These are phyloP conservation scores for Beta vulgaris DNA, from an alignment of 148 eudicot species.

Conservation along the genomic window DNA sequence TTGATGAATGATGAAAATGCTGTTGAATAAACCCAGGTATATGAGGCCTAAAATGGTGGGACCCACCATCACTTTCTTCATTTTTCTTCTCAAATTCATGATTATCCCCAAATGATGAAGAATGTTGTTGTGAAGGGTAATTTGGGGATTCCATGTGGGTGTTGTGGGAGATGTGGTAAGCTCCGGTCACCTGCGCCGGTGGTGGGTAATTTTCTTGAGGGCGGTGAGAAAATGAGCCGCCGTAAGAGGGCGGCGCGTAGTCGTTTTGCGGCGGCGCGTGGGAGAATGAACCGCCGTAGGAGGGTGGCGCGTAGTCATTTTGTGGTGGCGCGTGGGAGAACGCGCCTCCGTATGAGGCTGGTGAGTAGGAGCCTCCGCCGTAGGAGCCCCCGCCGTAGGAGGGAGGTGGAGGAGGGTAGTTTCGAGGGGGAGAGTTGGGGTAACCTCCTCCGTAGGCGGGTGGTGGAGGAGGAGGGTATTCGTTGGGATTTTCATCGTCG, in stretches of 20 bases:
- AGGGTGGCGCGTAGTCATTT: conserved; percentile 19
- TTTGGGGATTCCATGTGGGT: conserved; percentile 17
- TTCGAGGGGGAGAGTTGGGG: not conserved
- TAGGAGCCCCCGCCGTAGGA: not conserved
- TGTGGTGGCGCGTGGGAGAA: no score
- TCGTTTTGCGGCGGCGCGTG: no score
- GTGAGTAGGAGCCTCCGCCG: conserved; percentile 23
- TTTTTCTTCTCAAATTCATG: not conserved
- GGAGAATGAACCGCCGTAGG: conserved; percentile 12
- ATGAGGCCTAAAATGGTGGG: conserved; percentile 44
- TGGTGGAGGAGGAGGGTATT: not conserved
- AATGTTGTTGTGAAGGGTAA: conserved; percentile 25
- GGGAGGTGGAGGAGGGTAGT: not conserved
- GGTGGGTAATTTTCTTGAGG: conserved; percentile 26
- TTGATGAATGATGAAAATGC: conserved; percentile 27
- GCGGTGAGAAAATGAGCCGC: conserved; percentile 12
- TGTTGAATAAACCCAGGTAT: conserved; percentile 41
- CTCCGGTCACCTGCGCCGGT: conserved; percentile 18
- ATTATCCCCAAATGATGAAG: not conserved
- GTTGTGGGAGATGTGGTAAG: conserved; percentile 24
- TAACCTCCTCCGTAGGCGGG: not conserved
- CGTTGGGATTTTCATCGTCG: conserved; percentile 19
- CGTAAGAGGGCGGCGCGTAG: conserved; percentile 20
- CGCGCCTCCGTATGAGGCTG: conserved; percentile 30
- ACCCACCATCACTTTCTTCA: conserved; percentile 27